These are phyloP conservation scores for Phialophora tarda DNA, from an alignment of 2,329 filamentous ascomycete species.

Conservation along the genomic window DNA sequence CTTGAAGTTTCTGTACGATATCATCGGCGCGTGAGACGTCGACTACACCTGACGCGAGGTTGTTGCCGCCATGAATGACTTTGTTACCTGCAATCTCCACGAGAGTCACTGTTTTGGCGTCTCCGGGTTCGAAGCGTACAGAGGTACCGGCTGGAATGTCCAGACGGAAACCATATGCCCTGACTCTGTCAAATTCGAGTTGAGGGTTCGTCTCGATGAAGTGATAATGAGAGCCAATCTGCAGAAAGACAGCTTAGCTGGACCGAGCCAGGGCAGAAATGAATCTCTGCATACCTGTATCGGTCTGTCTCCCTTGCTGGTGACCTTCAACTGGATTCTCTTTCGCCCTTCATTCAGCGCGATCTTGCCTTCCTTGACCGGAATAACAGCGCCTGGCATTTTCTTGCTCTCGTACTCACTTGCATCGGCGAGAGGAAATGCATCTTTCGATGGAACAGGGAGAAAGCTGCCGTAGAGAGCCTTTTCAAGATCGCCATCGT, in stretches of 20 bases:
- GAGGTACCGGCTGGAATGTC: conserved; percentile 92
- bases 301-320: conserved; percentile 84
- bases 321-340: conserved; percentile 76
- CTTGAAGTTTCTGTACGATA: conserved; percentile 70
- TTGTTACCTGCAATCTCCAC: conserved; percentile 85
- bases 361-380: conserved; percentile 70
- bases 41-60: conserved; percentile 73
- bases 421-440: conserved; percentile 70
- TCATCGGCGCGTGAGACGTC: conserved; percentile 67
- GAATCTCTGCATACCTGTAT: conserved; percentile 69
- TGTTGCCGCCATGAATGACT: conserved; percentile 84
- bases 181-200: conserved; percentile 82
- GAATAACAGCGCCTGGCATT: conserved; percentile 79
- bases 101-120: conserved; percentile 85
- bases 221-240: conserved; percentile 91
- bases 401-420: conserved; percentile 70
- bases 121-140: conserved; percentile 91
- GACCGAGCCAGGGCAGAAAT: conserved; percentile 1
- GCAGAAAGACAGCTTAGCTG: conserved; percentile 12
- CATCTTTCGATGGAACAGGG: conserved; percentile 71
- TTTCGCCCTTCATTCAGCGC: conserved; percentile 74
- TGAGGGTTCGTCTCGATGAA: conserved; percentile 94
- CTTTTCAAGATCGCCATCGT: conserved; percentile 84
- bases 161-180: conserved; percentile 81
- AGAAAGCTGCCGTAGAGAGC: conserved; percentile 92